Evolutionary conservation across 441 rosid species (phyloP).

Genomic region (Bruguiera hainesii): DNA sequence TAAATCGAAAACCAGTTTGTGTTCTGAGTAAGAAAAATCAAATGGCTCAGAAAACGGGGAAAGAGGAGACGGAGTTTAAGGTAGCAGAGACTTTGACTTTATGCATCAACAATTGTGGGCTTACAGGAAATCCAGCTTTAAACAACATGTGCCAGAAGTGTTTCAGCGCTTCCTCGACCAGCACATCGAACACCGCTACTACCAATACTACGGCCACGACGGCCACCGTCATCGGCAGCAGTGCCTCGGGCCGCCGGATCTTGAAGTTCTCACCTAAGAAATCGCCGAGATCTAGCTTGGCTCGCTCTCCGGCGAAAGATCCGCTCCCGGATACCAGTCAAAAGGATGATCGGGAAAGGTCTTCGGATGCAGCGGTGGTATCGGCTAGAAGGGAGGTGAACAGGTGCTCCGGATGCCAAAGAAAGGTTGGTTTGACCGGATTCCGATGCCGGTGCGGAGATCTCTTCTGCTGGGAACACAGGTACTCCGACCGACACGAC

Average conservation of each 20-base stretch:
- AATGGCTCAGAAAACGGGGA: constrained; percentile 89
- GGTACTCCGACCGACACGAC: constrained; percentile 91
- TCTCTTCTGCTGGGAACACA: constrained; percentile 87
- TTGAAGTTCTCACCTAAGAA: constrained; percentile 41
- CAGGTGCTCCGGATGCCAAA: constrained; percentile 80
- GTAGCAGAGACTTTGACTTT: constrained; percentile 69
- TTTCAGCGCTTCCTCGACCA: constrained; percentile 57
- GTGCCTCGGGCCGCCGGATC: constrained; percentile 31
- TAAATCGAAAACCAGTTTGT: not conserved
- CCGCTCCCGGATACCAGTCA: constrained; percentile 17
- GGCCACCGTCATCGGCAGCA: not conserved
- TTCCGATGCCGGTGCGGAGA: constrained; percentile 95
- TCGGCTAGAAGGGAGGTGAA: constrained; percentile 56
- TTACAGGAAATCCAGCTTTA: constrained; percentile 80
- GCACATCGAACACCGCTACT: constrained; percentile 21
- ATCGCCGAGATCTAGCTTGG: constrained; percentile 44
- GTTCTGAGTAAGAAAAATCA: not conserved
- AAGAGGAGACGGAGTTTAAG: constrained; percentile 95
- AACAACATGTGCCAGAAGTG: constrained; percentile 97
- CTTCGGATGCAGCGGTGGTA: constrained; percentile 15
- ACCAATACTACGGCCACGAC: not conserved
- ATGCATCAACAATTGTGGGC: constrained; percentile 80
- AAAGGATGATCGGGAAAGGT: constrained; percentile 26
- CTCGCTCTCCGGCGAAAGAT: constrained; percentile 29
- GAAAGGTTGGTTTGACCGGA: constrained; percentile 91